These are phyloP conservation scores for Irpex rosettiformis DNA, from an alignment of 1,284 basidiomycete species.

Conservation along the genomic window DNA sequence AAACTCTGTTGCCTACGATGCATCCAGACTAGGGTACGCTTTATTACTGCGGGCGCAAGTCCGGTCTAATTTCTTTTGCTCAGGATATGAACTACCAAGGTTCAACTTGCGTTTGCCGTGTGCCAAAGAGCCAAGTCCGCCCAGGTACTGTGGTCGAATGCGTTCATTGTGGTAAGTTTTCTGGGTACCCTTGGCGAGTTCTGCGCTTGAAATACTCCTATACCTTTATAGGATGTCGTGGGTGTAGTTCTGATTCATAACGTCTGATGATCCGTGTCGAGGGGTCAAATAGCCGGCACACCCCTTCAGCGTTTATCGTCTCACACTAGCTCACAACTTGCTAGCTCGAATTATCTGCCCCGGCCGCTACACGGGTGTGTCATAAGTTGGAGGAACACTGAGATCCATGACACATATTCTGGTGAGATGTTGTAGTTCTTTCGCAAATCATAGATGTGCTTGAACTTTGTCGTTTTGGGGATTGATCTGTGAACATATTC, in stretches of 20 bases:
- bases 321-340: no score
- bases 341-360: no score
- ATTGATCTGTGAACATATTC: no score
- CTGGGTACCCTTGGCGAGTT: background rate
- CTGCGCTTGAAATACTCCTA: background rate
- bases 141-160: conserved; percentile 95
- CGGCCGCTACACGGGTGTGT: no score
- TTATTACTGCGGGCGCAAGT: background rate
- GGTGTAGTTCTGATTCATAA: conserved; percentile 82
- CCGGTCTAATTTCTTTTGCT: conserved; percentile 3
- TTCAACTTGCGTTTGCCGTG: conserved; percentile 97
- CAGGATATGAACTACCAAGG: conserved; percentile 99
- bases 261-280: background rate
- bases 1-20: conserved; percentile 97
- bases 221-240: conserved; percentile 60
- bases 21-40: conserved; percentile 85
- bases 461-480: no score
- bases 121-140: conserved; percentile 92
- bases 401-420: no score
- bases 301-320: no score
- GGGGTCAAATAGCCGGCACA: no score
- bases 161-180: conserved; percentile 86
- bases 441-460: no score
- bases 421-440: no score
- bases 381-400: no score